Conservation (phyloP, 768 basidiomycete species). For the Daedaleopsis sinensis region DNA sequence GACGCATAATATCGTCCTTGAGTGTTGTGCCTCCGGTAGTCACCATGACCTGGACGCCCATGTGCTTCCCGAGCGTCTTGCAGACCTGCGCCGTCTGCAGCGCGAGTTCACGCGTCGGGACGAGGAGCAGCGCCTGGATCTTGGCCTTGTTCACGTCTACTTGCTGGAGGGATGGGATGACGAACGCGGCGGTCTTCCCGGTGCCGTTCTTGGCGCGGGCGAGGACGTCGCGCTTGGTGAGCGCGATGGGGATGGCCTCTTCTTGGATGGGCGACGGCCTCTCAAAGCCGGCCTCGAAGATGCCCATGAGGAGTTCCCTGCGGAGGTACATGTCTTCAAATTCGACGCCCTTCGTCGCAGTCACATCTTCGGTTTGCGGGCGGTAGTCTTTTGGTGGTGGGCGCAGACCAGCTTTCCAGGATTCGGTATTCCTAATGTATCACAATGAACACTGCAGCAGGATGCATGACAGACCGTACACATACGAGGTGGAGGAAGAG, state of each 20-base stretch:
- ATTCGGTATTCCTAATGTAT: conserved; percentile 23
- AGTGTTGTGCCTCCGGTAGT: conserved; percentile 98
- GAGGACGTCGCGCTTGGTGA: conserved; percentile 91
- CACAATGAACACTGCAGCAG: not conserved
- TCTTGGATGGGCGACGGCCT: conserved; percentile 98
- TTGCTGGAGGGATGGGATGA: conserved; percentile 95
- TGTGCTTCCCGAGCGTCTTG: conserved; percentile 95
- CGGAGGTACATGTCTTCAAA: conserved; percentile 94
- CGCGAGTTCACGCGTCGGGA: conserved; percentile 98
- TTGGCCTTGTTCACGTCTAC: conserved; percentile 81
- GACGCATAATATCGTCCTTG: conserved; percentile 95
- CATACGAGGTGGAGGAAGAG: conserved; percentile 39
- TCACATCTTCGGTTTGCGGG: conserved; percentile 98
- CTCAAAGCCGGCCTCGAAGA: conserved; percentile 98
- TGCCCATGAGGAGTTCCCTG: conserved; percentile 98
- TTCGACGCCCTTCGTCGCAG: conserved; percentile 88
- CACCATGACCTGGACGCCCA: conserved; percentile 97
- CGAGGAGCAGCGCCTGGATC: conserved; percentile 95
- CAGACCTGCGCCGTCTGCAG: conserved; percentile 99
- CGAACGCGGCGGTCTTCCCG: conserved; percentile 98
- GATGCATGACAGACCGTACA: not conserved
- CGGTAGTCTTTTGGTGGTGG: conserved; percentile 89
- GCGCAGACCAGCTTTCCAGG: conserved; percentile 80
- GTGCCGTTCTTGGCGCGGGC: conserved; percentile 97
- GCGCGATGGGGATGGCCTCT: conserved; percentile 95